A percentile compares a stretch with the other conserved stretches of the same genome.
Conservation (phyloP, 306 rosid species). For the Betula pendula region DNA sequence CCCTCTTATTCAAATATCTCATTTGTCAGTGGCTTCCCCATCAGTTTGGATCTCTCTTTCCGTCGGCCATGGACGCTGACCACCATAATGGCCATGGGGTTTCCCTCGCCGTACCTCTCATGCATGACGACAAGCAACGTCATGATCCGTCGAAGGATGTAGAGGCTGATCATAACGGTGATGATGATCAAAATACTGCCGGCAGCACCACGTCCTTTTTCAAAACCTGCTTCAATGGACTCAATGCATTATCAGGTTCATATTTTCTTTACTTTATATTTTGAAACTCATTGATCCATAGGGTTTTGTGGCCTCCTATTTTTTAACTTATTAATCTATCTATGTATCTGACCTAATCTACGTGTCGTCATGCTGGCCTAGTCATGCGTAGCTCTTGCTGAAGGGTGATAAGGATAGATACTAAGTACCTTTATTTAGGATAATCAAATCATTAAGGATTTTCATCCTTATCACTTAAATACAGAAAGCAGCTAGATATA, state of each 20-base stretch:
- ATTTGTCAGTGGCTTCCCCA: background rate
- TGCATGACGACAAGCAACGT: background rate
- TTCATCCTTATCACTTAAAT: too few species aligned
- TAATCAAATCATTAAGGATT: too few species aligned
- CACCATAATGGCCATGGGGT: background rate
- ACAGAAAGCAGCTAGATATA: too few species aligned
- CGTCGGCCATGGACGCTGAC: background rate
- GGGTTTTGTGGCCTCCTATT: too few species aligned
- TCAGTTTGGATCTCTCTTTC: background rate
- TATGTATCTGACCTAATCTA: too few species aligned
- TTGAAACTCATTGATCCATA: background rate
- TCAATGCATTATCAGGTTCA: constrained; percentile 29
- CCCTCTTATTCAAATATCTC: background rate
- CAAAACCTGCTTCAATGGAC: constrained; percentile 21
- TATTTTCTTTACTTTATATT: background rate
- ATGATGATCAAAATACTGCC: background rate
- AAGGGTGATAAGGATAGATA: too few species aligned
- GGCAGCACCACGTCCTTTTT: background rate
- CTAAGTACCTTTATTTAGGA: too few species aligned
- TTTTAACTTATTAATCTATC: too few species aligned
- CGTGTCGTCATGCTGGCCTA: too few species aligned
- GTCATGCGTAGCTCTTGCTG: too few species aligned
- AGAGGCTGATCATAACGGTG: background rate
- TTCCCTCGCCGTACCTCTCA: background rate
- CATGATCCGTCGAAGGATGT: background rate